Evolutionary conservation across 2,329 filamentous ascomycete species (phyloP), one percentile per base, ranked within the genome.

Genomic region (Fusarium lateritium): DNA sequence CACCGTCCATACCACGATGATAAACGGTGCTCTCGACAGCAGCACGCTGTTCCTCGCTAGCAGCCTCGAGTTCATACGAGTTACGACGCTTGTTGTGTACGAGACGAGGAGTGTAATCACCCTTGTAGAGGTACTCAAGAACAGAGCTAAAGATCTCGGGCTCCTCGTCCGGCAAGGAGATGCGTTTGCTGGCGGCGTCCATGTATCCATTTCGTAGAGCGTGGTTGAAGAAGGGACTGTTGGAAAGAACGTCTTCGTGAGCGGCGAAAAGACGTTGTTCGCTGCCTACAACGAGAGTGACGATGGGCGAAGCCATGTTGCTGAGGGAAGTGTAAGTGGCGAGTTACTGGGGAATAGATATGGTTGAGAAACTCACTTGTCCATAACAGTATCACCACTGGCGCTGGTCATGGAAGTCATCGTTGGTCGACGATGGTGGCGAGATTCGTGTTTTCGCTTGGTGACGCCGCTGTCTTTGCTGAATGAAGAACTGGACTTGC

Each of bases 91-190:
- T 94, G 82, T 95, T 93, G 81, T 94, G 93, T 58, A 93, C 82
- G 24, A 97, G 85, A 19, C 92, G 91, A 5, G 94, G 94, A 73
- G 91, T 94, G 82, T 97, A 97, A 80, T 97, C 94, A 69, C 94
- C 94, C 81, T 97, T 97, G 86, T 97, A 97, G 58, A 98, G 89
- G 73, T 92, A 97, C 78, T 98, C 94, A 58, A 98, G 89, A 13
- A 98, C 86, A 7, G 92, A 94, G 9, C 93, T 97, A 80, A 98
- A 94, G 75, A 97, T 91, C 78, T 97, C 94, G 21, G 94, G 94
- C 73, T 94, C 91, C 79, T 97, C 94, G 63, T 95, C 89, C 2
- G 93, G 91, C 3, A 97, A 88, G 52, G 91, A 86, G 77, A 97
- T 91, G 56, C 91, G 90, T 81, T 93, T 94, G 76, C 76, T 74